Evolutionary conservation across 495 filamentous ascomycete species (phyloP).

Genomic region (Tetracladium marchalianum): DNA sequence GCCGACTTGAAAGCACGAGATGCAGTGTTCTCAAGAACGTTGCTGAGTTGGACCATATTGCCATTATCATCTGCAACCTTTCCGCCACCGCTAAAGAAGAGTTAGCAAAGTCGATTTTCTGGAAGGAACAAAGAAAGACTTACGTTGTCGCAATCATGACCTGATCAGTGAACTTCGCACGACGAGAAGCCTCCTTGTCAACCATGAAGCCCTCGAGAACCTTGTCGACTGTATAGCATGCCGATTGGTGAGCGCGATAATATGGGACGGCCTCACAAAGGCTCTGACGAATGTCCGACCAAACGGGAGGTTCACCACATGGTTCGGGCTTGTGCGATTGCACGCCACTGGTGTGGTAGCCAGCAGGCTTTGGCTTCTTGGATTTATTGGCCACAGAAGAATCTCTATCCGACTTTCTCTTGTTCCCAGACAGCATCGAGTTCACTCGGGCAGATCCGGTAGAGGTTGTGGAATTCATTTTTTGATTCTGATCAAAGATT

Average conservation of each 20-base stretch:
- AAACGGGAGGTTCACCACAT: conserved; percentile 38
- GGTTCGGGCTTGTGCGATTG: conserved; percentile 24
- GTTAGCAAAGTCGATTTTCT: conserved; percentile 13
- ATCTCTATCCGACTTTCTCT: too few relatives aligned
- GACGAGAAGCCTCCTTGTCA: conserved; percentile 42
- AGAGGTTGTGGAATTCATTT: too few relatives aligned
- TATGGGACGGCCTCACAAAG: conserved; percentile 61
- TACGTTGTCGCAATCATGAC: conserved; percentile 60
- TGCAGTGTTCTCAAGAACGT: conserved; percentile 30
- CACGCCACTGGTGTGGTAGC: conserved; percentile 1
- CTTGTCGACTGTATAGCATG: conserved; percentile 37
- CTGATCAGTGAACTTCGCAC: conserved; percentile 52
- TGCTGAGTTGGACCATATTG: conserved; percentile 28
- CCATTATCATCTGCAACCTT: conserved; percentile 27
- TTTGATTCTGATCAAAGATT: too few relatives aligned
- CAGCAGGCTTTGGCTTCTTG: background rate
- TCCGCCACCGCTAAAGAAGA: conserved; percentile 39
- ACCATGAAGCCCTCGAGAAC: conserved; percentile 50
- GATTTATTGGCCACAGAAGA: too few relatives aligned
- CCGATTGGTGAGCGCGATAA: conserved; percentile 53
- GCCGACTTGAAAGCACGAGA: conserved; percentile 30
- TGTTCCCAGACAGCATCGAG: too few relatives aligned
- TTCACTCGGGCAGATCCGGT: too few relatives aligned
- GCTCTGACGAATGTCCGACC: conserved; percentile 50
- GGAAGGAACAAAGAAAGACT: conserved; percentile 22